Base-by-base conservation (phyloP, 805 yeast genomes). In the Candida montana region DNA sequence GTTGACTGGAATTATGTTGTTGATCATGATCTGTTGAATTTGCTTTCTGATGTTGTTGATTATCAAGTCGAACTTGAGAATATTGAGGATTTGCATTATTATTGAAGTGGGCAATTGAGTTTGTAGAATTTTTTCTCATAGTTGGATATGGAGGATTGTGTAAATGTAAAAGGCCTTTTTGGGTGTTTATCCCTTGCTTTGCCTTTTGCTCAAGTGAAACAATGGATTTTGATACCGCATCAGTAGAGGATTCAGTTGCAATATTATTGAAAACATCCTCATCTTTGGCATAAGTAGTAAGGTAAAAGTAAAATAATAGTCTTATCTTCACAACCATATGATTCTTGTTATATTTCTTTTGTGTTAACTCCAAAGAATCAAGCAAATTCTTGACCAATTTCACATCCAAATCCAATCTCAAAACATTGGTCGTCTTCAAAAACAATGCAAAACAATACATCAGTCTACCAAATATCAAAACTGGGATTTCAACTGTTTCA, bases 241-340 rank as follows among this genome's bases (percentile, higher is more conserved):
- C 46, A 5, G 45, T 27, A 2, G 50, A 37, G 3, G 48, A 15
- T 8, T 37, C 52, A n/a, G 51, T 50, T 12, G 41, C 39, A 24
- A 54, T 31, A 17, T 44, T 33, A 34, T 51, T 46, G 35, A 56
- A 53, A 3, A 48, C 44, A 26, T 53, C 53, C 20, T 50, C 55
- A 36, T 54, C 51, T 40, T 55, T 57, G 18, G 55, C 46, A 45
- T 54, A 57, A 5, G 61, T 55, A 3, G 60, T 54, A 29, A 55
- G 33, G 31, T 57, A 55, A 20, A 57, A 57, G 32, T 53, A 53
- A 28, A 57, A 41, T 35, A 55, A 32, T 18, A 57, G 31, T 33
- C 54, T 44, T 16, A 54, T 39, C 35, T 57, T 57, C 10, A 48
- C 16, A 9, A 54, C 40, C 31, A 57, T 42, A 34, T 53, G 54